Evolutionary conservation across 2,329 filamentous ascomycete genomes (phyloP), one percentile per base, ranked within the genome.

Genomic region (Dactylellina cionopaga): DNA sequence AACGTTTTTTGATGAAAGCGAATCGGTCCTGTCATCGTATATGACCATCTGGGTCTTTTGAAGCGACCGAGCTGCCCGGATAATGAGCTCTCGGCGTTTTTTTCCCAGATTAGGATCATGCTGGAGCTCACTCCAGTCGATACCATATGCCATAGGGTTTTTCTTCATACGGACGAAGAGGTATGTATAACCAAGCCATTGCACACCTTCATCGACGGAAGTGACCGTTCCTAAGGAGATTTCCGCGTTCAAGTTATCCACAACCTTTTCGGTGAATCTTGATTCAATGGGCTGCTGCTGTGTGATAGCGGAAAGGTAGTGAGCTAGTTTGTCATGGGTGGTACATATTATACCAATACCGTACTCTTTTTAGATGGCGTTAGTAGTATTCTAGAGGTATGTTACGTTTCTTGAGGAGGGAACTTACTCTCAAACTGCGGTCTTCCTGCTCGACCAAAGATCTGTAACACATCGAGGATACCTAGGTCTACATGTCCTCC

Each of bases 261-360:
- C 93, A 9, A 99, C 83, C 80, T 96, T 96, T 29, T 91, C 86
- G 0, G 93, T 97, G 78, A 99, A 97, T 69, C 89, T 90, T n/a
- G 94, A 98, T 78, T 99, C 95, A 74, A 99, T 99, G 0, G 96
- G 95, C 75, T 96, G 90, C 79, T 99, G 95, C 75, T 96, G 91
- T 7, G 95, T 99, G 1, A 99, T 91, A 1, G 95, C 93, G 39
- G 90, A 90, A 46, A 98, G 84, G 79, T 99, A 99, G 79, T 99
- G 94, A 27, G 90, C 83, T 6, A 99, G 83, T 79, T 93, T 96
- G 80, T 97, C 93, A n/a, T 93, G 90, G 0, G 92, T 96, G 0
- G 96, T 99, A 78, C 92, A 96, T 75, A 99, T 99, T 84, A 97
- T 97, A 75, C 96, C 96, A 76, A 98, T 96, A 84, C 95, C 95